Base-by-base conservation (phyloP, 2,329 filamentous ascomycete genomes). In the Dactylellina drechsleri region DNA sequence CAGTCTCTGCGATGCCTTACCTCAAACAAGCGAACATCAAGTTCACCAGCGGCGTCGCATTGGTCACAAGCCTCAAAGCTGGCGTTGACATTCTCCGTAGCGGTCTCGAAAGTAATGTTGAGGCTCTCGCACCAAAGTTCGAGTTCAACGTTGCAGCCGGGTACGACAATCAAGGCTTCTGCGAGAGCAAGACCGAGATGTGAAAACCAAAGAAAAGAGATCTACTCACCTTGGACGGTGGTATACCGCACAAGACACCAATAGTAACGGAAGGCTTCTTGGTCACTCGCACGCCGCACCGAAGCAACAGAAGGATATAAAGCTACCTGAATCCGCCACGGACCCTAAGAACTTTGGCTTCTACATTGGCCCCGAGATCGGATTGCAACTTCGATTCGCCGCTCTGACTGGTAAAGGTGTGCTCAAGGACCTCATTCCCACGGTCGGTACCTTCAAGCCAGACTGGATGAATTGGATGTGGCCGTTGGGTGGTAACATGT, bases 401-500 rank as follows among this genome's bases (percentile, higher is more conserved):
- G 57, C 31, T 47, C 36, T 60, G 7, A 18, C 45, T 2, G 41
- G 31, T n/a, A 47, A 12, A 15, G 57, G 57, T 45, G 36, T 15
- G 20, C 40, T 60, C 12, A 20, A 12, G 16, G 41, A 47, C 4
- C 15, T 60, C n/a, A 47, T 60, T 16, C 57, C 57, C 10, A 7
- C 23, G 23, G 23, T 47, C 10, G 41, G 20, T 6, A 45, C 23
- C 2, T 60, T 41, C 18, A 28, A 60, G n/a, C 57, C 57, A 47
- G 18, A 60, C 13, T 60, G 45, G n/a, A n/a, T 60, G 40, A 31
- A 60, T n/a, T 28, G 31, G 23, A 61, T 61, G 58, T 40, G 26
- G 45, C 23, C 23, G 4, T 23, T 23, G 23, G 23, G 23, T 4
- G 23, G 23, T 23, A 23, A 23, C 23, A 23, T 23, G 23, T 23